Percentiles rank a stretch among this genome's conserved stretches.
phyloP scores from a whole-genome alignment of 2,329 filamentous ascomycete species.

The Pseudofabraea citricarpa region DNA sequence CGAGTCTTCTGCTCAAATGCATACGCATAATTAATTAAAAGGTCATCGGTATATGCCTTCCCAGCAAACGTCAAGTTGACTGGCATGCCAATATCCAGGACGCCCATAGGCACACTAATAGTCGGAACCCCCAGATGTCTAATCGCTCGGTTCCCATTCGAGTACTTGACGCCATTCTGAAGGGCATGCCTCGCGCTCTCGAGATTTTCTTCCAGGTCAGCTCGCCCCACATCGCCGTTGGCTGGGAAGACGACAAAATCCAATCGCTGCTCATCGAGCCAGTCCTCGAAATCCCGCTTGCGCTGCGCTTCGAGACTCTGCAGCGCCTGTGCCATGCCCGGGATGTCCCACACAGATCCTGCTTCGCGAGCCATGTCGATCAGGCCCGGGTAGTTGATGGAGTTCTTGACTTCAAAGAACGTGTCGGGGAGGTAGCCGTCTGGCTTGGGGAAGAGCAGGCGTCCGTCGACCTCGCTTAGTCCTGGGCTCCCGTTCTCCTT shows the following conservation, averaged over 20 bases:
- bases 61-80: conserved; percentile 48
- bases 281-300: conserved; percentile 44
- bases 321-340: conserved; percentile 37
- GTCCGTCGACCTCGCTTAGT: background rate
- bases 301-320: conserved; percentile 42
- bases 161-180: conserved; percentile 47
- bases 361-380: conserved; percentile 1
- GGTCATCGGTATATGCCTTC: conserved; percentile 39
- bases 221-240: conserved; percentile 43
- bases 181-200: conserved; percentile 32
- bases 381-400: conserved; percentile 1
- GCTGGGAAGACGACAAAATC: conserved; percentile 46
- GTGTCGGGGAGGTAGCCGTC: background rate
- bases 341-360: conserved; percentile 33
- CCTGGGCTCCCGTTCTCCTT: background rate
- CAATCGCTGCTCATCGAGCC: conserved; percentile 37
- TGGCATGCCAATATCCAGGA: conserved; percentile 42
- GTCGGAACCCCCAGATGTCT: conserved; percentile 50
- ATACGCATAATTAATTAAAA: conserved; percentile 21
- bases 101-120: conserved; percentile 47
- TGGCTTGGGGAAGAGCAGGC: background rate
- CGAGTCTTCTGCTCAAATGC: conserved; percentile 16
- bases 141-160: conserved; percentile 47
- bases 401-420: background rate
- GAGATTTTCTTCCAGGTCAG: conserved; percentile 38